phyloP scores from a whole-genome alignment of 371 early-diverging fungal species.

The Rhizopus arrhizus region DNA sequence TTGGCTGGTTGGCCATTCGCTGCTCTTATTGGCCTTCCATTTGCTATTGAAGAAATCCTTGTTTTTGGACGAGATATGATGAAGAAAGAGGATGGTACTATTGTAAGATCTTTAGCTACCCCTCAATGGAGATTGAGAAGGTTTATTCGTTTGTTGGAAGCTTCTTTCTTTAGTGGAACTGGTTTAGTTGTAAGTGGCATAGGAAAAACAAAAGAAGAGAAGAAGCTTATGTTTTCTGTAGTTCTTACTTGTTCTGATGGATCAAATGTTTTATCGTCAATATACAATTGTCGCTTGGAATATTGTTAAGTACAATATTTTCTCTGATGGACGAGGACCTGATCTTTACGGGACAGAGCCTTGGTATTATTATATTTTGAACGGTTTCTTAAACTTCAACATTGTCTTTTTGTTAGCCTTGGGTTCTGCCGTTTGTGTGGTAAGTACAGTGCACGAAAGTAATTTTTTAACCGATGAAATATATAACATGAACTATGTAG shows the following conservation, averaged over 20 bases:
- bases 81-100: constrained; percentile 30
- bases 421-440: constrained; percentile 61
- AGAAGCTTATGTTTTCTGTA: background rate
- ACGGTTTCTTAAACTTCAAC: constrained; percentile 90
- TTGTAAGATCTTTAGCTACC: constrained; percentile 30
- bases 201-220: background rate
- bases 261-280: constrained; percentile 76
- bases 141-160: constrained; percentile 42
- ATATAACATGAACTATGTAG: constrained; percentile 6
- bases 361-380: constrained; percentile 87
- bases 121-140: constrained; percentile 50
- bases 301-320: constrained; percentile 89
- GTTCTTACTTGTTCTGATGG: constrained; percentile 62
- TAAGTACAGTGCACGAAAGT: constrained; percentile 28
- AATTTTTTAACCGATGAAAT: too few species aligned
- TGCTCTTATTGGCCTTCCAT: constrained; percentile 76
- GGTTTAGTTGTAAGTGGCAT: background rate
- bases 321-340: constrained; percentile 75
- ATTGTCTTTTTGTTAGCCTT: constrained; percentile 74
- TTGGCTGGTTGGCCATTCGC: constrained; percentile 91
- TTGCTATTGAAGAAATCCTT: constrained; percentile 73
- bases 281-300: constrained; percentile 79
- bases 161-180: constrained; percentile 27
- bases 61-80: constrained; percentile 51
- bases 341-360: constrained; percentile 92